A percentile compares a stretch with the other conserved stretches of the same genome.
These are phyloP conservation scores for Penicillium aurantiogriseum DNA, from an alignment of 2,329 filamentous ascomycete species.

Conservation along the genomic window DNA sequence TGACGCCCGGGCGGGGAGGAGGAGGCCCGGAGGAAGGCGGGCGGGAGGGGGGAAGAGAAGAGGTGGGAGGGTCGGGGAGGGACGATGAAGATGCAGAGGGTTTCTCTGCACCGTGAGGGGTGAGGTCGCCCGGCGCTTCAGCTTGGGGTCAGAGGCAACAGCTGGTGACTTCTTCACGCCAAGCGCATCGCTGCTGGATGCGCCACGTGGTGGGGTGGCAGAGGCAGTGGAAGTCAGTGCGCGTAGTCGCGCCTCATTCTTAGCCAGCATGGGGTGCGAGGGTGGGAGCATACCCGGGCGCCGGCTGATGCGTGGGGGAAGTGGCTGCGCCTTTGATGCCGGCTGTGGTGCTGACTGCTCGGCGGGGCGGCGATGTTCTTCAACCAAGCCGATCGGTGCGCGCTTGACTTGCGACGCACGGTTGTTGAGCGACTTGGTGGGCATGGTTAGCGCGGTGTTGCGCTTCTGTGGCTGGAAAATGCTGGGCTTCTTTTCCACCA, in stretches of 20 bases:
- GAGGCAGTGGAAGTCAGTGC: conserved; percentile 26
- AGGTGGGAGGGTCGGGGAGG: background rate
- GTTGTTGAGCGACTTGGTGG: conserved; percentile 43
- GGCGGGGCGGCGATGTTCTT: conserved; percentile 37
- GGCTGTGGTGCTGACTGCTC: conserved; percentile 18
- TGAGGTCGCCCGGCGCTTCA: conserved; percentile 17
- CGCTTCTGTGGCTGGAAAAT: conserved; percentile 39
- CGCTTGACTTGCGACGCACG: conserved; percentile 39
- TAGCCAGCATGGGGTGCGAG: conserved; percentile 11
- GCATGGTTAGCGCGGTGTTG: conserved; percentile 37
- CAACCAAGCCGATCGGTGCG: conserved; percentile 44
- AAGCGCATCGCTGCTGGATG: background rate
- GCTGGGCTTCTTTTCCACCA: conserved; percentile 34
- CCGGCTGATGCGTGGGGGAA: conserved; percentile 5
- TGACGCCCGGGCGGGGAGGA: conserved; percentile 20
- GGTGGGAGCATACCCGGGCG: background rate
- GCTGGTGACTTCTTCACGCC: background rate
- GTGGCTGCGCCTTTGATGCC: conserved; percentile 6
- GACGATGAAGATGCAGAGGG: background rate
- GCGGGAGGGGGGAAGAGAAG: background rate
- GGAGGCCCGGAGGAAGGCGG: background rate
- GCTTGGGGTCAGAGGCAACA: conserved; percentile 1
- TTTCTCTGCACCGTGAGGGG: background rate
- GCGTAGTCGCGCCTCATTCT: conserved; percentile 17
- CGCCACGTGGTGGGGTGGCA: background rate